Evolutionary conservation across 108 stramenopile species (phyloP), one percentile per base, ranked within the genome.

Genomic region (Pseudonitzschia multistriata): DNA sequence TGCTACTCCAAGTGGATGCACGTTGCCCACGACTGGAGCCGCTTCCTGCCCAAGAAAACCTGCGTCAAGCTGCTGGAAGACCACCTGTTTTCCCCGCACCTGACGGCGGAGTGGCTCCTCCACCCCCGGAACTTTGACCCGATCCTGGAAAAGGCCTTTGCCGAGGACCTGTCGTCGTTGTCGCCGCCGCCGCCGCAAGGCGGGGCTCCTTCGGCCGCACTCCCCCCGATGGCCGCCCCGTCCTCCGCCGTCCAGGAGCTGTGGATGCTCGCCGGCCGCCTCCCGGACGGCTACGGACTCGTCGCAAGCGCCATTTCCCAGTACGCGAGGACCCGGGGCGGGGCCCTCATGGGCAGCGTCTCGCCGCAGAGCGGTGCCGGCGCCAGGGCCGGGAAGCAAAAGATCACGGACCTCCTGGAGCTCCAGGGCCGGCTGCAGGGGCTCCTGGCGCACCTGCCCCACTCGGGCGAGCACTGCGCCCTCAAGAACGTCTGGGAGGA

Each of bases 401-500:
- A 78, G 73, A 63, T 80, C 76, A 66, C 69, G 34, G 72, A 84
- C 59, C 49, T 98, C 35, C 72, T 95, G 52, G 52, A 66, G 36
- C 83, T 90, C 42, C 88, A 94, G 70, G 53, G 75, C 24, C 81
- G 83, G 66, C 74, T 93, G 35, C 48, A 74, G 29, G 75, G 67
- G 28, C 59, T 93, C 28, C 67, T 86, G 54, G 53, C 64, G 10
- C 34, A 71, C 5, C 80, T 93, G 5, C 91, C 96, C 13, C 80
- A 85, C 17, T 81, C 78, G 6, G 81, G 81, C 35, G 93, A 95
- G 70, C 64, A 70, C 33, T 90, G 94, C 70, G 66, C 68, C 0
- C 75, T 98, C 62, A 89, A 91, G 63, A 80, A 82, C 30, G 88
- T 93, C 10, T 93, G 96, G 77, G 96, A 96, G 49, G 84, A 83